These are phyloP conservation scores for Bathelium albidoporum DNA, from an alignment of 495 filamentous ascomycete species.

Conservation along the genomic window DNA sequence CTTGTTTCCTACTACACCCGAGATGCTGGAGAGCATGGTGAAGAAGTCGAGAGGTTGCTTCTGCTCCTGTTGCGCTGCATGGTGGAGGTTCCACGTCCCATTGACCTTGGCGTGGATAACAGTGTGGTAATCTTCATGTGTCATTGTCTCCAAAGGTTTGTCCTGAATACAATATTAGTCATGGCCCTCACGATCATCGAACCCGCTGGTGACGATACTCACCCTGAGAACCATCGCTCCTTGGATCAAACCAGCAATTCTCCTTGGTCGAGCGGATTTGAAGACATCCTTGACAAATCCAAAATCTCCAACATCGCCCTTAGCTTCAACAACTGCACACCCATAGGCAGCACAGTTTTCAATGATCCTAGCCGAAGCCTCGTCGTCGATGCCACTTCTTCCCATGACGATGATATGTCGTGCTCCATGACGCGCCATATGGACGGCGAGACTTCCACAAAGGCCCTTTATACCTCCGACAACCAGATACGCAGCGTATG, in stretches of 20 bases:
- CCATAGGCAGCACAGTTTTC: conserved; percentile 4
- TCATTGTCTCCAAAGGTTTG: background rate
- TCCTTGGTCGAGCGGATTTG: background rate
- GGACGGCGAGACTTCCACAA: conserved; percentile 15
- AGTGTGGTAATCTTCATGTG: background rate
- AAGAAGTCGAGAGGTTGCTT: conserved; percentile 10
- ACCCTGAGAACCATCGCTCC: conserved; percentile 11
- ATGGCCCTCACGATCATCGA: background rate
- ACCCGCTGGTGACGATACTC: background rate
- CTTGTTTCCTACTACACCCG: conserved; percentile 3
- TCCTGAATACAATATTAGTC: background rate
- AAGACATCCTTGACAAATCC: conserved; percentile 6
- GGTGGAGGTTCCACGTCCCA: conserved; percentile 8
- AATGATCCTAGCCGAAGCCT: conserved; percentile 6
- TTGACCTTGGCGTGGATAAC: background rate
- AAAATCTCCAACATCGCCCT: conserved; percentile 11
- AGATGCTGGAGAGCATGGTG: conserved; percentile 8
- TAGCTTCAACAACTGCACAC: conserved; percentile 8
- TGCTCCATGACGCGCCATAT: background rate
- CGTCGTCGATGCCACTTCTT: conserved; percentile 7
- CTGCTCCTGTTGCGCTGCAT: background rate
- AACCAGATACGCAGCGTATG: conserved; percentile 34
- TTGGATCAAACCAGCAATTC: conserved; percentile 8
- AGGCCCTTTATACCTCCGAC: conserved; percentile 40
- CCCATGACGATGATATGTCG: conserved; percentile 1